Evolutionary conservation across 257 asterid species (phyloP), one percentile per base, ranked within the genome.

Genomic region (Hygrophila difformis): DNA sequence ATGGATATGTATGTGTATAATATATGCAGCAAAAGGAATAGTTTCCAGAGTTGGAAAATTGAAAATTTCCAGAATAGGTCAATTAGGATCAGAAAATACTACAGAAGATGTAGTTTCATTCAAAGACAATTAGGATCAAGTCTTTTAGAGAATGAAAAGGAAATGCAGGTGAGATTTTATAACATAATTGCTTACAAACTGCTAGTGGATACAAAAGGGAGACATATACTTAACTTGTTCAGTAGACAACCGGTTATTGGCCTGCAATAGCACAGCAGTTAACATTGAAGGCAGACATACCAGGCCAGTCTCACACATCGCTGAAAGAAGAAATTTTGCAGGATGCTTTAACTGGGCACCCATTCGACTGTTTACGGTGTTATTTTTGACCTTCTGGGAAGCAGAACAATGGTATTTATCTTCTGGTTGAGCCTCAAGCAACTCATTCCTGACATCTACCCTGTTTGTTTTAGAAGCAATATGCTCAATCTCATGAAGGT

Each of bases 251-350:
- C 91, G 80, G 71, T 79, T 89, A 68, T 89, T 85, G 24, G 92
- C 98, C 77, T 89, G 96, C 75, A 89, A 66, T 49, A 85, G 69
- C 57, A 82, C 96, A 34, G 98, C 96, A 18, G 98, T 82, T 66
- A 89, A 67, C 96, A 82, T 87, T 51, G 98, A 89, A 65, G 98
- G 98, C 55, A 89, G 96, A 69, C 94, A 89, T 26, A 86, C 96
- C 66, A 89, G 68, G 65, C 98, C 98, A 70, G 98, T 85, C 67
- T 79, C 96, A n/a, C 82, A 70, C 69, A 89, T 64, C 24, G 88
- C 85, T 10, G 96, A 67, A 59, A 89, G 93, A 62, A 89, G 93
- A 70, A 75, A 82, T 22, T 60, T 61, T 37, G 76, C 79, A 28
- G 84, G 82, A 39, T 73, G 78, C 71, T 89, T 85, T 47, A 67